phyloP scores from a whole-genome alignment of 176 grass and related monocot species.

The Triticum dicoccoides region DNA sequence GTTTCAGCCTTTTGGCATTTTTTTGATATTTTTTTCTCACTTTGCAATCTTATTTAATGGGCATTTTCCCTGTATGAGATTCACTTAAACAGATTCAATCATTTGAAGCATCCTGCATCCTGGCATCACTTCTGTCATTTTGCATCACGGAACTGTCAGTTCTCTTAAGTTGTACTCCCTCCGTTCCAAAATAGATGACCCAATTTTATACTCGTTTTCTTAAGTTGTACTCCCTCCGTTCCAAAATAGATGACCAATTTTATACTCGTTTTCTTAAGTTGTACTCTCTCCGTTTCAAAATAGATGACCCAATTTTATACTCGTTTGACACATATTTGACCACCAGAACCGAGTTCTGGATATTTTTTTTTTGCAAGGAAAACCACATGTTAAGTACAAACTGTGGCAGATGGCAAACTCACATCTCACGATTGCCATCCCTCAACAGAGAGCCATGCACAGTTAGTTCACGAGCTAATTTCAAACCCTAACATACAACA shows the following conservation, averaged over 20 bases:
- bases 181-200: too few species aligned
- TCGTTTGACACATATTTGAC: not conserved
- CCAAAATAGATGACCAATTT: too few species aligned
- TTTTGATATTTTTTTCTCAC: conserved; percentile 28
- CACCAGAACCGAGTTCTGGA: not conserved
- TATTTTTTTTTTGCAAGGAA: not conserved
- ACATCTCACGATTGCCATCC: too few species aligned
- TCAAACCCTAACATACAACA: too few species aligned
- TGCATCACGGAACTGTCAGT: conserved; percentile 16
- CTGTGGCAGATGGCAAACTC: too few species aligned
- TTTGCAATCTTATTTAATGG: conserved; percentile 39
- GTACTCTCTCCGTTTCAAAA: not conserved
- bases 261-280: not conserved
- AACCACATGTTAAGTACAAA: too few species aligned
- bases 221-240: not conserved
- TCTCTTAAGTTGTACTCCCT: not conserved
- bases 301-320: too few species aligned
- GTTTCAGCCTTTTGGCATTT: conserved; percentile 43
- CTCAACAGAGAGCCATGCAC: too few species aligned
- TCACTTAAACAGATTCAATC: conserved; percentile 52
- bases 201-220: not conserved
- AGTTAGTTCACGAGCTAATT: too few species aligned
- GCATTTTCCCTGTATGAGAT: conserved; percentile 44
- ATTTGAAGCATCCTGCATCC: conserved; percentile 25
- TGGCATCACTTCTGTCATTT: conserved; percentile 18